These are phyloP conservation scores for Penicillium canariense DNA, from an alignment of 495 filamentous ascomycete genomes.

Conservation along the genomic window DNA sequence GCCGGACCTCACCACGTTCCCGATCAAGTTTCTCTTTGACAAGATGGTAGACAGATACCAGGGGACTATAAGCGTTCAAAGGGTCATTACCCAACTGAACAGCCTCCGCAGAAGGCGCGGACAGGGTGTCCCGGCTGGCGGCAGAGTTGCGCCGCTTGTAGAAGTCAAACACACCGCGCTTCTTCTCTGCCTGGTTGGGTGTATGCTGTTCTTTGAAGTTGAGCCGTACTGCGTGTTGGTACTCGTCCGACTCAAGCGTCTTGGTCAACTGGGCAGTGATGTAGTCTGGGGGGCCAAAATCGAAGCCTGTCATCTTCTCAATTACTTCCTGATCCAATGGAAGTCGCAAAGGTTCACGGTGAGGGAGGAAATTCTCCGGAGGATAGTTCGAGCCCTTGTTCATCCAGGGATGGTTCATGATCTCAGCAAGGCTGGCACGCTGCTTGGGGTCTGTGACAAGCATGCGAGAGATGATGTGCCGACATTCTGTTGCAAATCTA, in stretches of 20 bases:
- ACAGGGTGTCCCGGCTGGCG: slow-evolving; percentile 84
- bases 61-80: slow-evolving; percentile 86
- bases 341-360: slow-evolving; percentile 77
- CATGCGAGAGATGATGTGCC: slow-evolving; percentile 92
- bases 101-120: slow-evolving; percentile 79
- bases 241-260: slow-evolving; percentile 85
- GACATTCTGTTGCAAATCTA: slow-evolving; percentile 66
- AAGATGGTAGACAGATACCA: slow-evolving; percentile 94
- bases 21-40: slow-evolving; percentile 91
- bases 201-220: slow-evolving; percentile 63
- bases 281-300: slow-evolving; percentile 84
- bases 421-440: slow-evolving; percentile 82
- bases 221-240: slow-evolving; percentile 72
- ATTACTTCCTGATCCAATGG: slow-evolving; percentile 83
- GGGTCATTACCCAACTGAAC: slow-evolving; percentile 83
- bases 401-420: slow-evolving; percentile 97
- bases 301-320: slow-evolving; percentile 94
- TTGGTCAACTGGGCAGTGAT: slow-evolving; percentile 80
- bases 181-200: slow-evolving; percentile 74
- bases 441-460: slow-evolving; percentile 91
- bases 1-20: slow-evolving; percentile 65
- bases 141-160: slow-evolving; percentile 89
- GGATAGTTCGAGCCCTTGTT: slow-evolving; percentile 83
- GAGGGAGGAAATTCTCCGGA: slow-evolving; percentile 86
- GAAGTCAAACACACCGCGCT: slow-evolving; percentile 91